Conservation (phyloP, 202 grass and related monocot species). For the Schoenoplectus tabernaemontani region DNA sequence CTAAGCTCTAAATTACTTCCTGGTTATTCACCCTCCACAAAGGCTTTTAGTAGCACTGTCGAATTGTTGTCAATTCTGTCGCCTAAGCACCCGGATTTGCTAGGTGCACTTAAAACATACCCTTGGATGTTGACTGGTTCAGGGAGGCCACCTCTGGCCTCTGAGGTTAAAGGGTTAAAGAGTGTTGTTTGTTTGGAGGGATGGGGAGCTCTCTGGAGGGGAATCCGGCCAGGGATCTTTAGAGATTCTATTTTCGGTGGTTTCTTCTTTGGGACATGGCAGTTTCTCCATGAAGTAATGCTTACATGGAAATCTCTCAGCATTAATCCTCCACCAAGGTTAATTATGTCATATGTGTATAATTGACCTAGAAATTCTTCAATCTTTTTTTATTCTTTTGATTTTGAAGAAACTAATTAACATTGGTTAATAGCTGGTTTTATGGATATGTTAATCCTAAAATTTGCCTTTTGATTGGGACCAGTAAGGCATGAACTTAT, state of each 20-base stretch:
- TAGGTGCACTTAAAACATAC: slow-evolving; percentile 63
- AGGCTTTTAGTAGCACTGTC: slow-evolving; percentile 48
- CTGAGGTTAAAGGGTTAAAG: slow-evolving; percentile 66
- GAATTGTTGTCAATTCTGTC: slow-evolving; percentile 69
- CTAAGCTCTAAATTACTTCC: slow-evolving; percentile 64
- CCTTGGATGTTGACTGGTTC: slow-evolving; percentile 94
- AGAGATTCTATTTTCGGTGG: slow-evolving; percentile 84
- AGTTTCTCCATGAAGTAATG: slow-evolving; percentile 68
- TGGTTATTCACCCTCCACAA: slow-evolving; percentile 53
- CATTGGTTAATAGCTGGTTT: background rate
- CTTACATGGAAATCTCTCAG: slow-evolving; percentile 74
- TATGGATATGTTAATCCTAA: background rate
- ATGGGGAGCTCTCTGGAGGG: slow-evolving; percentile 82
- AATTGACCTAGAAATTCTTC: background rate
- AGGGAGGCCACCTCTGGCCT: slow-evolving; percentile 62
- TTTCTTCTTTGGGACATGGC: slow-evolving; percentile 88
- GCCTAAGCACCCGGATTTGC: slow-evolving; percentile 49
- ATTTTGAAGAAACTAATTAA: background rate
- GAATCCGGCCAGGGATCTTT: slow-evolving; percentile 65
- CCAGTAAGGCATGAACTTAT: background rate
- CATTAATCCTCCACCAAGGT: slow-evolving; percentile 78
- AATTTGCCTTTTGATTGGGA: background rate
- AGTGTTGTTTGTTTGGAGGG: slow-evolving; percentile 71
- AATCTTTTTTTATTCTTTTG: background rate
- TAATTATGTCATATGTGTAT: slow-evolving; percentile 22